A percentile compares a stretch with the other conserved stretches of the same genome.
Conservation (phyloP, 257 asterid species). For the Capsicum baccatum region DNA sequence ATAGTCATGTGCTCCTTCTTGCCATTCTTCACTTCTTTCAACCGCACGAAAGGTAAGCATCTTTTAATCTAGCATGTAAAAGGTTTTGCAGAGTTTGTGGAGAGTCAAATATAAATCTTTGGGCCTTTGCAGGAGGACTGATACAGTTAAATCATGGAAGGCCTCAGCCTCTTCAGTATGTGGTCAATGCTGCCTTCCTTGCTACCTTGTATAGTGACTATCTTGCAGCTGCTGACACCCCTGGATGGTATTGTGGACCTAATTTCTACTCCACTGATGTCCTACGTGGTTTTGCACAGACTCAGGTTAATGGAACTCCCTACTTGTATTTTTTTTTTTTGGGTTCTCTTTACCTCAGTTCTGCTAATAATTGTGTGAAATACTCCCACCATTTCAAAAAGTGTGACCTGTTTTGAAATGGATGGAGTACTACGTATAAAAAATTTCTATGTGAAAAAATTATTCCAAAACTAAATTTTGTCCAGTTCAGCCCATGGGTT, state of each 20-base stretch:
- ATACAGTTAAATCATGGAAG: slow-evolving; percentile 86
- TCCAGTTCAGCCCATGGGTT: neutral
- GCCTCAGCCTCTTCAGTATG: slow-evolving; percentile 99
- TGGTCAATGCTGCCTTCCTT: slow-evolving; percentile 91
- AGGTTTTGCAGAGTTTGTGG: neutral
- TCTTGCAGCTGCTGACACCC: slow-evolving; percentile 89
- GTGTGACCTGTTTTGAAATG: too few species aligned
- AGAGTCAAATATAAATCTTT: neutral
- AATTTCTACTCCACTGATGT: slow-evolving; percentile 76
- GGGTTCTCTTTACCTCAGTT: neutral
- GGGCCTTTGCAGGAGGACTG: slow-evolving; percentile 73
- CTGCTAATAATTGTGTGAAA: neutral
- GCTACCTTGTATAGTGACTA: slow-evolving; percentile 87
- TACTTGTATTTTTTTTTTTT: neutral
- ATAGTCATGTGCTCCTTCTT: slow-evolving; percentile 92
- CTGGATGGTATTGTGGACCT: slow-evolving; percentile 99
- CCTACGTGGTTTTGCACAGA: slow-evolving; percentile 80
- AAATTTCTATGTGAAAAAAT: neutral
- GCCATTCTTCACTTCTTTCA: slow-evolving; percentile 79
- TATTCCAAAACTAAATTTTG: neutral
- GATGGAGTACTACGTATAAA: neutral
- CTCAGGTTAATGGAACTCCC: slow-evolving; percentile 62
- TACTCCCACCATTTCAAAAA: too few species aligned
- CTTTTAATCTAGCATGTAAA: neutral
- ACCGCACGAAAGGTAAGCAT: slow-evolving; percentile 76